Base-by-base conservation (phyloP, 345 rosid species). In the Melaleuca alternifolia region DNA sequence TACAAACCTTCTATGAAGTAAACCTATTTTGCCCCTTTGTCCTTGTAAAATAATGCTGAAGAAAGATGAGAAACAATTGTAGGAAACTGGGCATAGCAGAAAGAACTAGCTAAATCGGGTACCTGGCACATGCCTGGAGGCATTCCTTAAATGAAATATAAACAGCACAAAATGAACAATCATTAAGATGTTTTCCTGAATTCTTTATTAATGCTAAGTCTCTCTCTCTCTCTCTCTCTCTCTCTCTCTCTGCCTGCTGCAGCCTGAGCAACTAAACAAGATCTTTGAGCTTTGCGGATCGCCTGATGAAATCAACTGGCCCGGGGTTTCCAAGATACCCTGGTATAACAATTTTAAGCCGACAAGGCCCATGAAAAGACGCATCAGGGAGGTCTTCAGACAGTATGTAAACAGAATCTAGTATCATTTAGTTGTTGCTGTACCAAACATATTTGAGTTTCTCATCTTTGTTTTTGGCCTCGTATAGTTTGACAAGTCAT, bases 311-410 rank as follows among this genome's bases (percentile, higher is more conserved):
- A 87, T 83, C 91, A 95, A 87, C 84, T 95, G 97, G 97, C 96
- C 96, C 24, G 96, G 94, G 51, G 97, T 93, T 90, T 89, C 96
- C 50, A 95, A 93, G 90, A 92, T 92, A 87, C 96, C 97, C 50
- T 95, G 94, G 95, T 95, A 92, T 87, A 93, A 91, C 87, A 95
- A 92, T 88, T 94, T 95, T 87, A 95, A 95, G 89, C 97, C 97
- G 85, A 86, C 93, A 62, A 93, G 96, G 85, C 96, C 96, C 37
- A 87, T 91, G 94, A 93, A 93, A 93, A 91, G 96, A 89, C 98
- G 98, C 10, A 89, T 96, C 13, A 91, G 95, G 61, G 99, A 97
- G 90, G 89, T 94, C 61, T 97, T 94, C 87, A 89, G 93, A 88
- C 92, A 94, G 98, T 96, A 91, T 96, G 99, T 91, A 82, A 51